Percentiles rank a stretch among this genome's conserved stretches.
phyloP scores from a whole-genome alignment of 2,329 filamentous ascomycete species.

The Alternaria sp. region DNA sequence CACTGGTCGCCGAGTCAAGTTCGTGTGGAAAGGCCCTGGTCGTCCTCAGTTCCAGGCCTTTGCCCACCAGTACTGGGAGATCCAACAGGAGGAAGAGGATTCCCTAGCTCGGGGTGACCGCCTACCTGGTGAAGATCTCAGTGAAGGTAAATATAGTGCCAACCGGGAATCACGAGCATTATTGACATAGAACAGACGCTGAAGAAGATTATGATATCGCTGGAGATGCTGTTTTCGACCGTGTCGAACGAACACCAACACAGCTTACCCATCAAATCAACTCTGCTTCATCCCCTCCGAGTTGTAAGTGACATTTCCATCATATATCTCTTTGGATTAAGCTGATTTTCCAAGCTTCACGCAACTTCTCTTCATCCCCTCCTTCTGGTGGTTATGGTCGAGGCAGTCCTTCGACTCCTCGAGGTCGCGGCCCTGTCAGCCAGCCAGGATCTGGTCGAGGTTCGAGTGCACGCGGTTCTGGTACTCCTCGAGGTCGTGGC shows the following conservation, averaged over 20 bases:
- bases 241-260: neutral
- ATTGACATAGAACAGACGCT: neutral
- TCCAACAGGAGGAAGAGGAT: neutral
- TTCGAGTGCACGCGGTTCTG: neutral
- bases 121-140: constrained; percentile 1
- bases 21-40: neutral
- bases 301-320: neutral
- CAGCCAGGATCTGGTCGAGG: neutral
- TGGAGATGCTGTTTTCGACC: neutral
- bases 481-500: neutral
- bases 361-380: neutral
- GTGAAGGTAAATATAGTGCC: neutral
- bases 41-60: neutral
- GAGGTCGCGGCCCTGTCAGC: neutral
- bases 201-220: neutral
- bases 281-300: neutral
- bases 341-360: neutral
- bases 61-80: neutral
- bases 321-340: neutral
- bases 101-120: neutral
- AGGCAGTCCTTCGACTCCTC: neutral
- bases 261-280: too few species aligned
- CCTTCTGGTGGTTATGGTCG: neutral
- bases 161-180: too few species aligned
- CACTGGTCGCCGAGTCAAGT: neutral